Evolutionary conservation across 129 eudicot genomes (phyloP), one percentile per base, ranked within the genome.

Genomic region (Flaveria ramosissima): DNA sequence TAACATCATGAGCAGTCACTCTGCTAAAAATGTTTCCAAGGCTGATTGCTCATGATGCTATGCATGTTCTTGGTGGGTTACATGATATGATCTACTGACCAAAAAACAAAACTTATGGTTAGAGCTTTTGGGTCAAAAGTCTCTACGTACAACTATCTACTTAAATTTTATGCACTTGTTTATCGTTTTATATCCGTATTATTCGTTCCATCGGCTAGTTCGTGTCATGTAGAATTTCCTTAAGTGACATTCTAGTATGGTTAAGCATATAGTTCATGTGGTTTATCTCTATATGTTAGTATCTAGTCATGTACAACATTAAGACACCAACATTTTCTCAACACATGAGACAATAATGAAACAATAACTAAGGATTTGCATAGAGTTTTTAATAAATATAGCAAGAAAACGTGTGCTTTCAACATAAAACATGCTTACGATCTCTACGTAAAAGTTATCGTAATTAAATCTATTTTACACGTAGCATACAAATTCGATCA

Each of bases 1-100:
- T 92, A 90, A 90, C 90, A 92, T 92, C 98, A 88, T 86, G 72
- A 92, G 90, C 98, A 92, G 92, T 85, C 96, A 92, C 83, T 87
- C 93, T 92, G 92, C 89, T 78, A 15, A 85, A 59, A 69, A 53
- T 42, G 77, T 48, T 81, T 71, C 80, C 69, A 89, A 92, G 98
- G 86, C 87, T 92, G 98, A 92, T 85, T 92, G 96, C 94, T 92
- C 89, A 85, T 92, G 96, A 92, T 92, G 95, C 92, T 92, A 92
- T 92, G 85, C 89, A 86, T 88, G 72, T 68, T 82, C 85, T 82
- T 77, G 75, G 82, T 82, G 82, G 43, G 73, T 46, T 70, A 70
- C 70, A 69, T 30, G 36, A 30, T 27, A 78, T 73, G 69, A 72
- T 79, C 78, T 80, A 73, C 62, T 59, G 62, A 81, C 81, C 32